These are phyloP conservation scores for Kentomonas sorsogonicus DNA, from an alignment of 208 protist species.

Conservation along the genomic window DNA sequence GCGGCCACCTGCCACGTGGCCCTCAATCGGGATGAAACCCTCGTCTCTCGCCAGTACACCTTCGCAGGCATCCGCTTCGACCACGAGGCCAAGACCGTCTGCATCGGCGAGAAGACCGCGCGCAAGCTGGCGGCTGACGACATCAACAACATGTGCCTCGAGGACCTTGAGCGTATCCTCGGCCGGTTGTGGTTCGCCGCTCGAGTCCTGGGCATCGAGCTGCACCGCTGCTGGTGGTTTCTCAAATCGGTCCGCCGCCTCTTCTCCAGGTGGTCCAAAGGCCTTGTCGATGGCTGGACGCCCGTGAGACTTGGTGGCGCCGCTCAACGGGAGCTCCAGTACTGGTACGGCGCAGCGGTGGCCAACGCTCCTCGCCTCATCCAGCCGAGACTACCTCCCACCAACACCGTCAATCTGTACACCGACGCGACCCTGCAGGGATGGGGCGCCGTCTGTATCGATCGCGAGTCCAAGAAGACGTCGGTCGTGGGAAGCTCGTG, in stretches of 20 bases:
- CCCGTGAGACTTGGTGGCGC: no score
- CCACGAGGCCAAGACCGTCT: conserved; percentile 4
- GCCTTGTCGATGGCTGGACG: conserved; percentile 2
- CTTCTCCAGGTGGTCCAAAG: conserved; percentile 10
- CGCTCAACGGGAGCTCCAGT: no score
- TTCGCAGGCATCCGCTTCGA: conserved; percentile 13
- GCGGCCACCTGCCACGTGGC: not conserved
- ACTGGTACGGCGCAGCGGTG: conserved; percentile 7
- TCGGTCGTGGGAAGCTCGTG: conserved; percentile 9
- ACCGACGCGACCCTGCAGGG: conserved; percentile 14
- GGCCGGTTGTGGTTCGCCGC: conserved; percentile 19
- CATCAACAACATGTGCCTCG: not conserved
- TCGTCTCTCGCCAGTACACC: conserved; percentile 14
- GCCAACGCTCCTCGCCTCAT: conserved; percentile 11
- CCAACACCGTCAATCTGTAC: conserved; percentile 14
- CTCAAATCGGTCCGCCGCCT: conserved; percentile 9
- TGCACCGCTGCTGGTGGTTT: conserved; percentile 17
- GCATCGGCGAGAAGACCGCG: conserved; percentile 1
- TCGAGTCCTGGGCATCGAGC: not conserved
- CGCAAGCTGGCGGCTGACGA: conserved; percentile 10
- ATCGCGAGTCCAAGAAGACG: conserved; percentile 9
- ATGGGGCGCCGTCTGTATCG: conserved; percentile 19
- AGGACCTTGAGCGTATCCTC: conserved; percentile 14
- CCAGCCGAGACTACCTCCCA: not conserved
- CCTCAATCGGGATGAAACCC: conserved; percentile 13